phyloP scores from a whole-genome alignment of 177 flowering plant genomes.

The Vitis hybrid region DNA sequence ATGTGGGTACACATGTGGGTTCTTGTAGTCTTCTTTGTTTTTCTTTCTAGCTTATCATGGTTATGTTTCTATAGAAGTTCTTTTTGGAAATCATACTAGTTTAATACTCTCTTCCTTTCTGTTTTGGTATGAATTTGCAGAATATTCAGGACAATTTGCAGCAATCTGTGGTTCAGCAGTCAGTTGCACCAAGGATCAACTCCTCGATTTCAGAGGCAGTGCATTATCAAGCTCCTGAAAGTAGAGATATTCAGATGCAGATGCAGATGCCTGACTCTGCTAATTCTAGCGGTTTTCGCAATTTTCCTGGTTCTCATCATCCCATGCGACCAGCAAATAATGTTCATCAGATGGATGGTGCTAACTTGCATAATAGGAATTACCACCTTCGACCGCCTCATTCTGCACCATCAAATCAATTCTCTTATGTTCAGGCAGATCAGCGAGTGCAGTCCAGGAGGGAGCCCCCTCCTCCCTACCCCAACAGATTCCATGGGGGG shows the following conservation, averaged over 20 bases:
- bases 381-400: slow-evolving; percentile 71
- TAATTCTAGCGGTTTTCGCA: slow-evolving; percentile 28
- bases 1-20: slow-evolving; percentile 33
- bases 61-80: background rate
- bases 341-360: slow-evolving; percentile 34
- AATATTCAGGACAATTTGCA: slow-evolving; percentile 27
- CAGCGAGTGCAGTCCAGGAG: slow-evolving; percentile 49
- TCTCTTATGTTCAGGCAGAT: slow-evolving; percentile 65
- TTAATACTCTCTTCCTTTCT: background rate
- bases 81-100: background rate
- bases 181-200: slow-evolving; percentile 27
- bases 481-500: slow-evolving; percentile 35
- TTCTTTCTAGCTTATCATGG: slow-evolving; percentile 1
- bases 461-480: slow-evolving; percentile 46
- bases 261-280: slow-evolving; percentile 37
- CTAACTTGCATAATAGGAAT: slow-evolving; percentile 37
- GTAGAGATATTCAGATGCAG: slow-evolving; percentile 35
- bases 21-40: background rate
- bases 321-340: slow-evolving; percentile 31
- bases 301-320: slow-evolving; percentile 29
- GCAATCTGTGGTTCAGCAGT: slow-evolving; percentile 29
- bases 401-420: slow-evolving; percentile 71
- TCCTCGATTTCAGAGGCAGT: slow-evolving; percentile 29
- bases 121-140: slow-evolving; percentile 31
- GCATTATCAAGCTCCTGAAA: slow-evolving; percentile 37